Base-by-base conservation (phyloP, 2,329 filamentous ascomycete genomes). In the Didymellaceae sp. region DNA sequence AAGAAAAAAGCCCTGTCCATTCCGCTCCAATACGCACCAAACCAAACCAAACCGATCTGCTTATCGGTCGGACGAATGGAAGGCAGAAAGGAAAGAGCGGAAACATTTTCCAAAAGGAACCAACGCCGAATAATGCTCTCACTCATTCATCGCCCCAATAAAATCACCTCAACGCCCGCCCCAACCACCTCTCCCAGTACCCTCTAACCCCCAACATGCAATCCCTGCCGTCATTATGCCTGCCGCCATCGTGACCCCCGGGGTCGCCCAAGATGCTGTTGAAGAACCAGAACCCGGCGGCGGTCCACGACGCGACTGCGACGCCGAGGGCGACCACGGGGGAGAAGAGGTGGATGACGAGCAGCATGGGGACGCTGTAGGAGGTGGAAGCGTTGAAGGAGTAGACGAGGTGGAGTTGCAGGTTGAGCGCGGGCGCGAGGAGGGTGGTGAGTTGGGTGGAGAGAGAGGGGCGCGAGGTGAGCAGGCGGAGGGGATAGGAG, bases 251-350 rank as follows among this genome's bases (percentile, higher is more conserved):
- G 22, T 79, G 80, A 31, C 81, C 81, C 45, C 84, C 82, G 22
- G 84, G 84, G 67, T 86, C 84, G 4, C 84, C 84, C 39, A 87
- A 72, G 9, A 86, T 81, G 61, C 79, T 78, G 18, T 82, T 77
- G 62, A 84, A 85, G 42, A 85, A 72, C 84, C 84, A 86, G 72
- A 86, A 87, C 16, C 77, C 80, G 1, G 82, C 83, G 0, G 82
- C 77, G 0, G 81, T 79, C 83, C 83, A 86, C 5, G 80, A 77
- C 1, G 80, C 79, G 11, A 85, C 66, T 16, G 83, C 77, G 37
- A 86, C 75, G 28, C 78, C 81, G 9, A 85, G 68, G 44, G 82
- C 82, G 39, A 85, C 68, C 30, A 86, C 62, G 2, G 84, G 82
- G 3, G 82, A 82, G 20, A 84, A 68, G 1, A 84, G 59, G 54